Conservation (phyloP, 345 rosid species). For the Citrus reticulata region DNA sequence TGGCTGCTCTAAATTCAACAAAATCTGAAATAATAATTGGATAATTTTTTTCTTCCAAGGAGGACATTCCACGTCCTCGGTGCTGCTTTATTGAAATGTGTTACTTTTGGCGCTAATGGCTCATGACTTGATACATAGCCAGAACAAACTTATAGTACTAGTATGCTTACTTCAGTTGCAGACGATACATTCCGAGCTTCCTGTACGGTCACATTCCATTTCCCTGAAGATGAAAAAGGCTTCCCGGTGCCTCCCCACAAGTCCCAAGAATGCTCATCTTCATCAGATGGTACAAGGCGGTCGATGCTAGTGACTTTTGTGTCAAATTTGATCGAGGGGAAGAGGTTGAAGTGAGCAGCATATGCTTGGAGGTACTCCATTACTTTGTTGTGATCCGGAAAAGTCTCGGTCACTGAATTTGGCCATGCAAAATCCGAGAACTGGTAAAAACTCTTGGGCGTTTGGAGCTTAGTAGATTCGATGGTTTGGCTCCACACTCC, state of each 20-base stretch:
- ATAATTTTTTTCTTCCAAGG: no score
- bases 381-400: slow-evolving; percentile 34
- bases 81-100: no score
- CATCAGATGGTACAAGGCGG: slow-evolving; percentile 2
- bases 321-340: slow-evolving; percentile 27
- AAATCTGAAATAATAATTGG: background rate
- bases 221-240: slow-evolving; percentile 24
- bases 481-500: slow-evolving; percentile 37
- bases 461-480: slow-evolving; percentile 39
- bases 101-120: no score
- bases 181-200: slow-evolving; percentile 5
- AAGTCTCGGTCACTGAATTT: slow-evolving; percentile 11
- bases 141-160: background rate
- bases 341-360: slow-evolving; percentile 26
- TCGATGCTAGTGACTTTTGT: slow-evolving; percentile 26
- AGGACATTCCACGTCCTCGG: no score
- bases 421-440: slow-evolving; percentile 50
- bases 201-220: slow-evolving; percentile 31
- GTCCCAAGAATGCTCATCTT: slow-evolving; percentile 20
- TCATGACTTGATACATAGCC: no score
- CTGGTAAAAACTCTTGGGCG: slow-evolving; percentile 32
- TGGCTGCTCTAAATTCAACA: background rate
- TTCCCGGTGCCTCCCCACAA: slow-evolving; percentile 31
- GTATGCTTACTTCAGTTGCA: slow-evolving; percentile 18
- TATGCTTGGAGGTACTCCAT: slow-evolving; percentile 31